phyloP scores from a whole-genome alignment of 2,329 filamentous ascomycete species.

The Fusarium irregulare region DNA sequence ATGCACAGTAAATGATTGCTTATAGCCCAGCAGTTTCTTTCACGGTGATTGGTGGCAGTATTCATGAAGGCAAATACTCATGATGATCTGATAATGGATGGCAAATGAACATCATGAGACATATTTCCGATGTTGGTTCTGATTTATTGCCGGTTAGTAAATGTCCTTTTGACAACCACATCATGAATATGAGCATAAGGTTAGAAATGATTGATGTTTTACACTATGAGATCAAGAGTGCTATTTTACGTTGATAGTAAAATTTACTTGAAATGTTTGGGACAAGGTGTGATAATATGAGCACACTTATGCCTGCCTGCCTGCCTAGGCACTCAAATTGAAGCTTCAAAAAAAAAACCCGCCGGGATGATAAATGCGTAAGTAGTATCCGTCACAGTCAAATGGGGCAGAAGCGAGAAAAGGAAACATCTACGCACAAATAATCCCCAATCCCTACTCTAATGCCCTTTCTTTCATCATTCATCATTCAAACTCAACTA shows the following conservation, averaged over 20 bases:
- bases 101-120: neutral
- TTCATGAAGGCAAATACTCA: neutral
- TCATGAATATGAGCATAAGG: neutral
- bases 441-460: constrained; percentile 1
- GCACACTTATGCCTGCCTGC: neutral
- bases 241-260: neutral
- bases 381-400: constrained; percentile 41
- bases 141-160: neutral
- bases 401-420: constrained; percentile 33
- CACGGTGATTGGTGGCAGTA: neutral
- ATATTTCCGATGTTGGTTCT: neutral
- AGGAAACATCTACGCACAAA: constrained; percentile 17
- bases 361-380: constrained; percentile 39
- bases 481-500: neutral
- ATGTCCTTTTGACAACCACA: neutral
- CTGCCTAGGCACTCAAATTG: neutral
- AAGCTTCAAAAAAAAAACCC: constrained; percentile 23
- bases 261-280: neutral
- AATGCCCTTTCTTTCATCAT: neutral
- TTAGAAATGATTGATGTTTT: neutral
- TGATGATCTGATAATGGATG: neutral
- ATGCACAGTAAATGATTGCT: no score
- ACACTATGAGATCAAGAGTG: neutral
- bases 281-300: neutral
- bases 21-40: neutral